Evolutionary conservation across 2,329 filamentous ascomycete species (phyloP), one percentile per base, ranked within the genome.

Genomic region (Thielaviopsis musarum): DNA sequence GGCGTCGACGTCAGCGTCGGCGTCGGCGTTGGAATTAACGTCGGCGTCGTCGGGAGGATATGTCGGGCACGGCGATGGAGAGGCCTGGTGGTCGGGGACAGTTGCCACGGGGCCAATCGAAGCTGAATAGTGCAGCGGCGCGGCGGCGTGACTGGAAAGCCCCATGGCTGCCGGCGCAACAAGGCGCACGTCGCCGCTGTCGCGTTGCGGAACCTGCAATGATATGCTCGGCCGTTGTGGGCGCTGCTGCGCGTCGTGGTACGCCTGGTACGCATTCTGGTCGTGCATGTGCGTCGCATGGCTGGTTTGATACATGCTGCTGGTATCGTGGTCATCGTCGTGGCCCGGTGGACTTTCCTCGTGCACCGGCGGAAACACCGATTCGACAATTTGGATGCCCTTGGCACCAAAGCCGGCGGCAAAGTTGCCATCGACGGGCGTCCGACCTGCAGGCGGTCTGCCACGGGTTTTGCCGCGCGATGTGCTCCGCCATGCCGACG

Each of bases 401-500:
- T 38, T 30, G 19, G n/a, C 5, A 1, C 30, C 30, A 30, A 56
- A 24, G 9, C n/a, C 30, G 30, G 7, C 30, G 30, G n/a, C 19
- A 21, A 48, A 48, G 12, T 22, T 48, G 9, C 24, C 24, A 26
- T 19, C 52, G n/a, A 22, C 48, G 17, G 19, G 26, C 48, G 38
- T 30, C 3, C 56, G 24, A 17, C 52, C 52, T 24, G 52, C 52
- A 21, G 88, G 88, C 51, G 91, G 91, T 61, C 91, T 77, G 6
- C 91, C 90, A 64, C 90, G 77, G 15, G 86, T 77, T 69, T 91
- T 94, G 1, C 85, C 84, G 3, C 57, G 59, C 6, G 60, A 60
- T 12, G 59, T 58, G 52, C 60, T 62, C 6, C 85, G 82, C 91
- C 91, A 96, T 0, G 91, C 91, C 10, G 90, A 95, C 0, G 90